These are phyloP conservation scores for Selaginella moellendorffii DNA, from an alignment of 75 land plant genomes.

Conservation along the genomic window DNA sequence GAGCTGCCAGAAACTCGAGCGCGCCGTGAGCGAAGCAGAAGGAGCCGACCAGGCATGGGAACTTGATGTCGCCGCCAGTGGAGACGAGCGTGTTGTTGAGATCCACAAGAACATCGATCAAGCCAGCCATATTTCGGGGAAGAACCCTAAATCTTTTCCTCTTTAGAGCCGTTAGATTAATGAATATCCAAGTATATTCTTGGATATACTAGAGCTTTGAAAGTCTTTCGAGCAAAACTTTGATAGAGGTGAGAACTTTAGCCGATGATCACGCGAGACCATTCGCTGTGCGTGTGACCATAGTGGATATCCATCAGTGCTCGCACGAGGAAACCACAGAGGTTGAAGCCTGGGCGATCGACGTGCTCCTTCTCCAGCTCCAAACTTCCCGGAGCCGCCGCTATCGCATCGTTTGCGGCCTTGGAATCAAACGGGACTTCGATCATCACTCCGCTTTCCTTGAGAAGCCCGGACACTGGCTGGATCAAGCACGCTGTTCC, in stretches of 20 bases:
- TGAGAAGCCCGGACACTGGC: conserved; percentile 18
- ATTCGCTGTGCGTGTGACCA: conserved; percentile 19
- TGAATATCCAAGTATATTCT: no score
- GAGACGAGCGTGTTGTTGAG: conserved; percentile 1
- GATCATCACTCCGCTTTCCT: conserved; percentile 13
- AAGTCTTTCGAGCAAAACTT: no score
- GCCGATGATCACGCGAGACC: conserved; percentile 21
- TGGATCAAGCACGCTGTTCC: conserved; percentile 27
- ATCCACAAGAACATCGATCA: conserved; percentile 3
- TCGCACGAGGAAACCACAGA: conserved; percentile 20
- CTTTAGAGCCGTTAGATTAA: no score
- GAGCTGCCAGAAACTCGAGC: no score
- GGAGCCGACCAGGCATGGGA: background rate
- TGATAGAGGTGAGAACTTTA: no score
- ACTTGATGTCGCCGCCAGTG: background rate
- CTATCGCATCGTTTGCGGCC: conserved; percentile 15
- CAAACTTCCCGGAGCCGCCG: conserved; percentile 15
- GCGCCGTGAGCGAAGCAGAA: background rate
- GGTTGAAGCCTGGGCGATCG: conserved; percentile 13
- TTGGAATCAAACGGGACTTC: conserved; percentile 15
- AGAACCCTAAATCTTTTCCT: no score
- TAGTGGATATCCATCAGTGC: conserved; percentile 18
- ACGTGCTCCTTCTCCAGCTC: background rate
- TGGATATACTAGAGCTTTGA: no score
- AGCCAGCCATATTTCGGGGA: no score